Evolutionary conservation across 2,329 filamentous ascomycete genomes (phyloP), one percentile per base, ranked within the genome.

Genomic region (Cladorrhinum sp.): DNA sequence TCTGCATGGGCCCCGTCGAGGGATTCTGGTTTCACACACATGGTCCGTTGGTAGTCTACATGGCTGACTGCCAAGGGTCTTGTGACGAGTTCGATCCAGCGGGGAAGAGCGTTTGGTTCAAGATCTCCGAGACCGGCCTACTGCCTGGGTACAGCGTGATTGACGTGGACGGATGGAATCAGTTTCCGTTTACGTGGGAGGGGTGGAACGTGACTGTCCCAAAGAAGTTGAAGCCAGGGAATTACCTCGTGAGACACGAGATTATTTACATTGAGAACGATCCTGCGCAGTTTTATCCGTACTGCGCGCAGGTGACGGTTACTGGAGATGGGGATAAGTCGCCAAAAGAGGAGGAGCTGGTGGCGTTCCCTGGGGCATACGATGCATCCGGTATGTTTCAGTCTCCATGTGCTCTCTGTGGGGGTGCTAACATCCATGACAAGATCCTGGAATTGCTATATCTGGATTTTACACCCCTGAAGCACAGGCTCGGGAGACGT

Each of bases 161-260:
- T 21, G 46, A 50, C 14, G 46, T 50, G 8, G 21, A 50, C 46
- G 46, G 46, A n/a, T 50, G 46, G 46, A 50, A 50, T 10, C 46
- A 50, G 46, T 50, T 50, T 14, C 46, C 9, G 4, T 50, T 20
- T 14, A 24, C 46, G 46, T 21, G 21, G 18, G 46, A 50, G 4
- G 14, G 60, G 36, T 81, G 79, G 76, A 76, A 75, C 59, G 73
- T 80, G 23, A 77, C 75, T 52, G 77, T 83, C 55, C 81, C 81
- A 24, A 67, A 69, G 50, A 70, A 68, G 63, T 76, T 82, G 55
- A 75, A 73, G 14, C 72, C 78, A 5, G 80, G 80, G 1, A 80
- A 80, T 69, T 83, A 82, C 61, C 78, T 83, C 48, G 72, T 83
- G 55, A 75, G 80, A 48, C 78, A 81, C 65, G 80, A 83, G 71